Evolutionary conservation across 257 asterid genomes (phyloP).

Genomic region (Solanum pennellii): DNA sequence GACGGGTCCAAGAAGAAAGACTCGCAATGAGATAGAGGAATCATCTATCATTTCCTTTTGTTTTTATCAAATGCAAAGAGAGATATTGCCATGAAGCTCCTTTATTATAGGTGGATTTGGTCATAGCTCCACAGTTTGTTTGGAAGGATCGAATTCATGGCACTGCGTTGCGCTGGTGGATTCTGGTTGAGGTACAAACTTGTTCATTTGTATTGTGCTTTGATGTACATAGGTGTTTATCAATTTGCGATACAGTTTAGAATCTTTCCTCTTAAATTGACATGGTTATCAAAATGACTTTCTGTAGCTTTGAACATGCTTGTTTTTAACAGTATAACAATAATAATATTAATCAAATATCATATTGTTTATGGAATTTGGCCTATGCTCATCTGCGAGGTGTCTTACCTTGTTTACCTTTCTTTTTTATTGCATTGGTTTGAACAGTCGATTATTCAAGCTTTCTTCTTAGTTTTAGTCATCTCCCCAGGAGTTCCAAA

Average conservation of each 20-base stretch:
- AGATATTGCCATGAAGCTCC: not conserved
- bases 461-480: not conserved
- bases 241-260: not conserved
- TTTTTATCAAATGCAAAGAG: not conserved
- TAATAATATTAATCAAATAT: not conserved
- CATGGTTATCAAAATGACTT: not conserved
- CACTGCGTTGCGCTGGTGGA: conserved; percentile 93
- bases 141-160: conserved; percentile 99
- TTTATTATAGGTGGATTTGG: conserved; percentile 65
- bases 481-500: not conserved
- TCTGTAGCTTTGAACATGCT: not conserved
- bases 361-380: not conserved
- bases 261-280: not conserved
- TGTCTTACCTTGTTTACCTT: not conserved
- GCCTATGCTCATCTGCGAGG: not conserved
- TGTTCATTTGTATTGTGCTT: not conserved
- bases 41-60: not conserved
- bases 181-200: conserved; percentile 71
- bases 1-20: not conserved
- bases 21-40: not conserved
- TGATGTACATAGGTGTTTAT: not conserved
- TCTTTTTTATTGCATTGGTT: not conserved
- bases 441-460: not conserved
- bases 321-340: not conserved
- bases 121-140: conserved; percentile 63